Conservation (phyloP, 2,329 filamentous ascomycete species). For the Penicillium sp. region DNA sequence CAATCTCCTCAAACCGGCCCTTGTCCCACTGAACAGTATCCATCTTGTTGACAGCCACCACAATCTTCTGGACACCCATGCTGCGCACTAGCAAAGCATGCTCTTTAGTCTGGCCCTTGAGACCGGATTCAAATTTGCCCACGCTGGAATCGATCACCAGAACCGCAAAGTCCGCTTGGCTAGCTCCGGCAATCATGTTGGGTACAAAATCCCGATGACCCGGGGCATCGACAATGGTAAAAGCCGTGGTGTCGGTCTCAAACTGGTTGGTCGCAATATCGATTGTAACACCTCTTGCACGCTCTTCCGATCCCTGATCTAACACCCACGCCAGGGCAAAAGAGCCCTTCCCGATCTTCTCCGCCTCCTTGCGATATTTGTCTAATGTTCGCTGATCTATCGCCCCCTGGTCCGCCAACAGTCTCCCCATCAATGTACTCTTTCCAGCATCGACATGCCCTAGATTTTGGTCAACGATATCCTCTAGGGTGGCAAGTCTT, state of each 20-base stretch:
- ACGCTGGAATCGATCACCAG: constrained; percentile 89
- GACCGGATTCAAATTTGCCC: constrained; percentile 88
- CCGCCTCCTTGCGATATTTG: constrained; percentile 83
- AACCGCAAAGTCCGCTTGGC: constrained; percentile 93
- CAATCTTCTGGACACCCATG: constrained; percentile 82
- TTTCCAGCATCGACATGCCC: constrained; percentile 98
- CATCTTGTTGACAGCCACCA: constrained; percentile 94
- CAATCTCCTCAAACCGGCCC: constrained; percentile 81
- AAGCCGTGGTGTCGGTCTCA: constrained; percentile 80
- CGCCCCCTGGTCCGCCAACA: constrained; percentile 84
- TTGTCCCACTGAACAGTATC: constrained; percentile 83
- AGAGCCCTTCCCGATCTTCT: constrained; percentile 88
- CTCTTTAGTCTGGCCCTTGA: constrained; percentile 92
- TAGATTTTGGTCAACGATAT: constrained; percentile 39
- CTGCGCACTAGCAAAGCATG: constrained; percentile 87
- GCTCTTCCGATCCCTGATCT: constrained; percentile 87
- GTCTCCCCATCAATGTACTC: constrained; percentile 94
- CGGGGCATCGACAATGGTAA: constrained; percentile 93
- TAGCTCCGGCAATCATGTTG: constrained; percentile 97
- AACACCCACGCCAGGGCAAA: constrained; percentile 97
- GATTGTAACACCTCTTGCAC: constrained; percentile 88
- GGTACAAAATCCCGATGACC: constrained; percentile 96
- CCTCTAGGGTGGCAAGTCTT: not conserved
- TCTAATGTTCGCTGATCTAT: constrained; percentile 87
- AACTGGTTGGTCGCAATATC: constrained; percentile 96